Base-by-base conservation (phyloP, 108 stramenopile genomes). In the Bacterosira constricta region DNA sequence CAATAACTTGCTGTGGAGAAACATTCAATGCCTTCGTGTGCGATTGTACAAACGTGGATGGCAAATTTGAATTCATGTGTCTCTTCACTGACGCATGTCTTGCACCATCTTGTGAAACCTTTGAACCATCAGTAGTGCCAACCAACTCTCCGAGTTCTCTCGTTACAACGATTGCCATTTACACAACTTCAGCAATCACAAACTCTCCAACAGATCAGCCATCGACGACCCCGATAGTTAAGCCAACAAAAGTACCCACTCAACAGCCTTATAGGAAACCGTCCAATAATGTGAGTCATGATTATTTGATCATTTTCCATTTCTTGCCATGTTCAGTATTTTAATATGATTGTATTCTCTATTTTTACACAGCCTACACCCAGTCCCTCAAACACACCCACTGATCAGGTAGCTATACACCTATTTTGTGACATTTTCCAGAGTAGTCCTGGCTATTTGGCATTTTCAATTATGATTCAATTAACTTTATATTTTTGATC, bases 1-100 rank as follows among this genome's bases (percentile, higher is more conserved):
- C 62, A 1, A 44, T 46, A 47, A 63, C 11, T 45, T 63, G 62
- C 25, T 63, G 62, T n/a, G 62, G 62, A 47, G 62, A 63, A 47
- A 32, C 62, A 11, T 47, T 45, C 44, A n/a, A 63, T 63, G 45
- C 62, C 12, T 63, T 47, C 15, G 45, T 63, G 5, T 63, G 62
- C 39, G 45, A 63, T 45, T 63, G 62, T 31, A 44, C 45, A 29
- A 47, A 46, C 46, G 27, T 45, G 25, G 42, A 45, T 13, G 62
- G 62, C 23, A 45, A 13, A 12, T 27, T 63, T 15, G 23, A 26
- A 31, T 63, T 46, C 31, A 38, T 3, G 6, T 63, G 62, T 30
- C 29, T 45, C 44, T 63, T 44, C 29, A 63, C 62, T 5, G 30
- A 63, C 31, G 62, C 62, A 18, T 63, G 62, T 26, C 26, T 63